Base-by-base conservation (phyloP, 176 grass and related monocot species). In the Carex pumila region DNA sequence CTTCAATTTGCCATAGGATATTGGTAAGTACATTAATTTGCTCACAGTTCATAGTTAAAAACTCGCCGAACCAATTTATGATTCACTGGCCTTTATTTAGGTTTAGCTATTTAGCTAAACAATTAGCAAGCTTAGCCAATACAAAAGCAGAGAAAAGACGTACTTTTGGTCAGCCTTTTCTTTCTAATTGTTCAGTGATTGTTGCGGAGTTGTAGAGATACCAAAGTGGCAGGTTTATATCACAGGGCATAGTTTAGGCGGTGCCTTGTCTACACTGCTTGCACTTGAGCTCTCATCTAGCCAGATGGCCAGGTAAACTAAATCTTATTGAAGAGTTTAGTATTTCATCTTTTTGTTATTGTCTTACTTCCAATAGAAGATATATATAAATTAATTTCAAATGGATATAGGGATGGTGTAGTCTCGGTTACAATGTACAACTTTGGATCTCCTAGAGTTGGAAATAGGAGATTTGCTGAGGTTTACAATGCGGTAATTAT, bases 201-300 rank as follows among this genome's bases (percentile, higher is more conserved):
- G 87, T 58, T 66, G 41, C 60, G 86, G 87, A 75, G 61, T 55
- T 77, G 85, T 85, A 93, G 87, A 52, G 15, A 81, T 85, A 78
- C 76, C 85, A 36, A 93, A 65, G 64, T 98, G 92, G 95, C 91
- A 98, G 65, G 47, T 98, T 45, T 98, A 91, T 90, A 85, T 98
- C 65, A 98, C 89, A 79, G 95, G 95, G 88, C 92, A 98, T 88
- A 98, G 95, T 89, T 91, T 98, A 94, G 95, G 95, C 80, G 95
- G 95, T 80, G 95, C 95, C 81, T 88, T 98, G 25, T 88, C 95
- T 81, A 98, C 92, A 12, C 89, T 98, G 86, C 92, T 98, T 65
- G 92, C 92, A 84, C 91, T 98, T 61, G 95, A 98, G 85, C 91
- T 98, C 79, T 98, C 92, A 85, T 90, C 87, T 64, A 94, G 90